phyloP scores from a whole-genome alignment of 768 basidiomycete genomes.

The Harrya chromipes region DNA sequence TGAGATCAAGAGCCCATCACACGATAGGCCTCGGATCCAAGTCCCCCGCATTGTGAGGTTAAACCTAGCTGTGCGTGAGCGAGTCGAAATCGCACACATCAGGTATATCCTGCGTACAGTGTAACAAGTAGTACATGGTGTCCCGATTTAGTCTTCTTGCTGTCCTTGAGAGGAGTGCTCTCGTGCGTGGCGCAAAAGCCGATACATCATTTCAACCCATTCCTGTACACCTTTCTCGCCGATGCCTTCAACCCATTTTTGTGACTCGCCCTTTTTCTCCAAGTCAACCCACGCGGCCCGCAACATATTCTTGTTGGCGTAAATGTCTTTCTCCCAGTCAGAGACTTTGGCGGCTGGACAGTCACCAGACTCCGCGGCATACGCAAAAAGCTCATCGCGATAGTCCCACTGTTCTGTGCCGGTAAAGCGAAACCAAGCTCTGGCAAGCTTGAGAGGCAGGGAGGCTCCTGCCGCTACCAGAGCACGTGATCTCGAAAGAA shows the following conservation, averaged over 20 bases:
- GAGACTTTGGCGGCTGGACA: slow-evolving; percentile 37
- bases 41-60: too few species aligned
- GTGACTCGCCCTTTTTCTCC: slow-evolving; percentile 54
- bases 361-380: slow-evolving; percentile 37
- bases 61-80: too few species aligned
- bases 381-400: slow-evolving; percentile 53
- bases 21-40: too few species aligned
- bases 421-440: slow-evolving; percentile 54
- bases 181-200: slow-evolving; percentile 25
- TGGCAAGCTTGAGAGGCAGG: slow-evolving; percentile 41
- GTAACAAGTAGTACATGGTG: too few species aligned
- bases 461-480: slow-evolving; percentile 36
- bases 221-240: slow-evolving; percentile 54
- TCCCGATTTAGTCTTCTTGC: neutral
- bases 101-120: too few species aligned
- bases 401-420: slow-evolving; percentile 63
- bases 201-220: slow-evolving; percentile 54
- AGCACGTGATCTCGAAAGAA: slow-evolving; percentile 47
- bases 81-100: too few species aligned
- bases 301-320: slow-evolving; percentile 44
- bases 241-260: slow-evolving; percentile 60
- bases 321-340: slow-evolving; percentile 60
- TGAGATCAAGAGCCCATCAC: too few species aligned
- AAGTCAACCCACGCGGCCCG: slow-evolving; percentile 57
- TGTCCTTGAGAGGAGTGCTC: neutral